phyloP scores from a whole-genome alignment of 2,329 filamentous ascomycete species.

The Aspergillus amoenus region DNA sequence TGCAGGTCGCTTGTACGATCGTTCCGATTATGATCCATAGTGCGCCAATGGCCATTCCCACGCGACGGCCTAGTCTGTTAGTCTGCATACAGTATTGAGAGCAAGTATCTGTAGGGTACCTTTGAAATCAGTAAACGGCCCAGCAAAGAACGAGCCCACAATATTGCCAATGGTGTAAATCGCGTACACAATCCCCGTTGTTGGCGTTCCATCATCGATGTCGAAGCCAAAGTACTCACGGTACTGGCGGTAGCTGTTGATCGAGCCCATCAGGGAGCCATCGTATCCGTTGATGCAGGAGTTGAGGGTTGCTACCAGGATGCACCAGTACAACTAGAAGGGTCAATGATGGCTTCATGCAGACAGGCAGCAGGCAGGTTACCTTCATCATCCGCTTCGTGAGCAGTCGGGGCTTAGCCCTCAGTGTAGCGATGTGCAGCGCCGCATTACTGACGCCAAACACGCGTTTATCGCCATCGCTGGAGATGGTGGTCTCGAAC shows the following conservation, averaged over 20 bases:
- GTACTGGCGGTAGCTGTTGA: constrained; percentile 50
- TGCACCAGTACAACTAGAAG: constrained; percentile 40
- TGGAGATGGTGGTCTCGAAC: too few species aligned
- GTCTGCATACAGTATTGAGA: not conserved
- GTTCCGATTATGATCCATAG: constrained; percentile 28
- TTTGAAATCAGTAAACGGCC: constrained; percentile 43
- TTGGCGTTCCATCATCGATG: constrained; percentile 38
- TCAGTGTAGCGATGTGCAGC: constrained; percentile 31
- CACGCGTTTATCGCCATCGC: constrained; percentile 14
- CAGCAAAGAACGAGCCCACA: constrained; percentile 47
- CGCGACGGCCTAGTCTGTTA: constrained; percentile 20
- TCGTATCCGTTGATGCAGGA: constrained; percentile 51
- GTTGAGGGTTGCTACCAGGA: constrained; percentile 46
- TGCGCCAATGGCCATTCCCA: constrained; percentile 30
- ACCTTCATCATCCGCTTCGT: constrained; percentile 49
- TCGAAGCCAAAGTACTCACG: constrained; percentile 45
- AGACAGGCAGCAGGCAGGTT: not conserved
- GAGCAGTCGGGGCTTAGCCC: constrained; percentile 33
- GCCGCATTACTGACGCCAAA: constrained; percentile 28
- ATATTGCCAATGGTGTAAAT: constrained; percentile 52
- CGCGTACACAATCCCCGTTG: constrained; percentile 49
- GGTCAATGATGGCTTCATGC: not conserved
- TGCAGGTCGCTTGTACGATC: constrained; percentile 26
- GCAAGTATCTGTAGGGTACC: constrained; percentile 16
- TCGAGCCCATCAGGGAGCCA: constrained; percentile 51